These are phyloP conservation scores for Polygonum aviculare DNA, from an alignment of 148 eudicot genomes.

Conservation along the genomic window DNA sequence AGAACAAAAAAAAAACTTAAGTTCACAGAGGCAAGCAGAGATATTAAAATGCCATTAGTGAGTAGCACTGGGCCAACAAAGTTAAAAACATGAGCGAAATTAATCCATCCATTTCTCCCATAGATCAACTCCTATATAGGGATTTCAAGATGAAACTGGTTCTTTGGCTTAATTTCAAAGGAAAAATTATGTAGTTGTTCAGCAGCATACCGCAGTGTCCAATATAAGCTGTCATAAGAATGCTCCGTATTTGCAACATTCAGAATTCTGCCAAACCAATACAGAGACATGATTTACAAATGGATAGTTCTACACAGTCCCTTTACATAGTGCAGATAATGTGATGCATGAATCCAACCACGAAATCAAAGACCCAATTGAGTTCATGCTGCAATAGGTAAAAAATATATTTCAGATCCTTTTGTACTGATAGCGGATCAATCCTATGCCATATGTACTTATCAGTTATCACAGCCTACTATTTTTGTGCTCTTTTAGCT, in stretches of 20 bases:
- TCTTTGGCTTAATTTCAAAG: not conserved
- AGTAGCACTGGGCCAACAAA: not conserved
- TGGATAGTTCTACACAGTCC: not conserved
- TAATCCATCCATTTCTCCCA: not conserved
- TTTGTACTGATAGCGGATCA: not conserved
- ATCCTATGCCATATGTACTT: not conserved
- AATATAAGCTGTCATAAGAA: slow-evolving; percentile 71
- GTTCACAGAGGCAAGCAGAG: not conserved
- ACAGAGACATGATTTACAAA: not conserved
- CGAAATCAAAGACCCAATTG: not conserved
- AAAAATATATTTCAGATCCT: not conserved
- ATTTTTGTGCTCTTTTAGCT: not conserved
- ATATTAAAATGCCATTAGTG: not conserved
- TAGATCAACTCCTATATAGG: not conserved
- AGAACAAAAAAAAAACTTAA: not conserved
- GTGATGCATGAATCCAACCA: not conserved
- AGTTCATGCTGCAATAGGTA: not conserved
- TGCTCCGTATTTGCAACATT: slow-evolving; percentile 65
- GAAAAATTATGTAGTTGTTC: not conserved
- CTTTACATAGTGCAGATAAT: not conserved
- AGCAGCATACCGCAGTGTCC: slow-evolving; percentile 75
- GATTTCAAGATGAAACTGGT: not conserved
- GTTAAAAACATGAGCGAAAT: not conserved
- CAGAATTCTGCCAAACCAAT: slow-evolving; percentile 39
- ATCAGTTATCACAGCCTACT: not conserved